Conservation (phyloP, 176 grass and related monocot species). For the Oryza meridionalis region DNA sequence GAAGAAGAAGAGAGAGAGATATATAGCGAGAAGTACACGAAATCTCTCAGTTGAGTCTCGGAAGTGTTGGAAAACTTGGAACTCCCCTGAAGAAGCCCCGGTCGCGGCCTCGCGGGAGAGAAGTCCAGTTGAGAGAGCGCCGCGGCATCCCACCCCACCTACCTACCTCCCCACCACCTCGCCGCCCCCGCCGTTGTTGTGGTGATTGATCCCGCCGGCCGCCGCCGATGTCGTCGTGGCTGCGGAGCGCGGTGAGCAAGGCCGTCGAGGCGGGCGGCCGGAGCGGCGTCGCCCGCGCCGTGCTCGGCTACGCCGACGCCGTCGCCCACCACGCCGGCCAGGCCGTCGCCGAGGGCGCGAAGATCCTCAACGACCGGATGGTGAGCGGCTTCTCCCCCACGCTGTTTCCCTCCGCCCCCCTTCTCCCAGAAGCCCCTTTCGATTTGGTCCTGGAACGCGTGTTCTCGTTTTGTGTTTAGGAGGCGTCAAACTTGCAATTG, state of each 20-base stretch:
- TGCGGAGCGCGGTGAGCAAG: slow-evolving; percentile 90
- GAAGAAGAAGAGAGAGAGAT: too few relatives aligned
- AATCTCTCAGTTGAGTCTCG: too few relatives aligned
- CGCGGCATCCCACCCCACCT: slow-evolving; percentile 1
- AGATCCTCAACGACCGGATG: slow-evolving; percentile 83
- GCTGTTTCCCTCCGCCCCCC: not conserved
- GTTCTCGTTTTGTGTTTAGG: not conserved
- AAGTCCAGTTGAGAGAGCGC: not conserved
- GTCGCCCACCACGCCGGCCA: slow-evolving; percentile 89
- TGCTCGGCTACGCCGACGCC: slow-evolving; percentile 90
- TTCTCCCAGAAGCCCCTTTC: not conserved
- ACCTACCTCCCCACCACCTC: not conserved
- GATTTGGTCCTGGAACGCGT: not conserved
- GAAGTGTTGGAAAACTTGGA: too few relatives aligned
- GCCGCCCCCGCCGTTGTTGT: not conserved
- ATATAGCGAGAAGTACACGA: too few relatives aligned
- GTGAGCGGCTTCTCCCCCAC: slow-evolving; percentile 34
- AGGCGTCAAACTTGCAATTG: not conserved
- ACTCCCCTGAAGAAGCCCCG: slow-evolving; percentile 24
- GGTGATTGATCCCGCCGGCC: slow-evolving; percentile 9
- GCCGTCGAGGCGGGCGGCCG: slow-evolving; percentile 89
- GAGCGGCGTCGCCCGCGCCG: slow-evolving; percentile 71
- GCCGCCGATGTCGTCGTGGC: slow-evolving; percentile 78
- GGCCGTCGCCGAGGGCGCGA: slow-evolving; percentile 86
- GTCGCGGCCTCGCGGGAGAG: slow-evolving; percentile 21